Percentiles rank a stretch among this genome's conserved stretches.
Evolutionary conservation across 2,329 filamentous ascomycete species (phyloP).

Genomic region (Juglanconis sp.): DNA sequence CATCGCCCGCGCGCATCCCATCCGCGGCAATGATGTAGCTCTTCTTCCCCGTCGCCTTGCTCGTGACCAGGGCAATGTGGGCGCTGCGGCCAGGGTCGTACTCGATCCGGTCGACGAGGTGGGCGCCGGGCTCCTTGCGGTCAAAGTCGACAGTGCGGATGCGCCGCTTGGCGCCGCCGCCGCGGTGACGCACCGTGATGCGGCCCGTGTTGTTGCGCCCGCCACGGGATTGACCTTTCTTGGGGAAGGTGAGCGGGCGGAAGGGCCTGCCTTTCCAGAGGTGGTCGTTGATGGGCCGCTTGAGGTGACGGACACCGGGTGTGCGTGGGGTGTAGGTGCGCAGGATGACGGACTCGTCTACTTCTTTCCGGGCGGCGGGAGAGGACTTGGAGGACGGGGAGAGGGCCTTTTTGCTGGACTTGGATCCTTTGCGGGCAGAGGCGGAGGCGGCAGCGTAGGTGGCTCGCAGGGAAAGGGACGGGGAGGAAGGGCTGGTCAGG

Average conservation of each 20-base stretch:
- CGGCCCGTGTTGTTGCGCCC: constrained; percentile 84
- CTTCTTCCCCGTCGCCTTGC: constrained; percentile 69
- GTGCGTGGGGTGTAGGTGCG: constrained; percentile 92
- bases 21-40: constrained; percentile 96
- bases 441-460: constrained; percentile 24
- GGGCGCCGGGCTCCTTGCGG: constrained; percentile 73
- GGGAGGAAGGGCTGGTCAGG: constrained; percentile 16
- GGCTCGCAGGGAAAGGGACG: constrained; percentile 17
- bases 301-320: constrained; percentile 86
- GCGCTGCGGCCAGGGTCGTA: constrained; percentile 92
- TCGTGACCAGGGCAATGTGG: constrained; percentile 84
- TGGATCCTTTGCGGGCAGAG: constrained; percentile 14
- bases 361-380: constrained; percentile 15
- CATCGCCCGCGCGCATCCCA: constrained; percentile 86
- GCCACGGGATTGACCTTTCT: constrained; percentile 89
- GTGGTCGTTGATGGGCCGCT: constrained; percentile 91
- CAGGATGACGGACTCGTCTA: constrained; percentile 48
- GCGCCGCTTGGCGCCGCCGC: constrained; percentile 86
- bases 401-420: constrained; percentile 17
- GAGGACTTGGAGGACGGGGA: background rate
- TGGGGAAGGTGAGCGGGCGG: constrained; percentile 79
- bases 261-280: constrained; percentile 90
- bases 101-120: constrained; percentile 89
- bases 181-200: constrained; percentile 86
- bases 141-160: constrained; percentile 90